phyloP scores from a whole-genome alignment of 257 asterid genomes.

The Forsythia viridissima region DNA sequence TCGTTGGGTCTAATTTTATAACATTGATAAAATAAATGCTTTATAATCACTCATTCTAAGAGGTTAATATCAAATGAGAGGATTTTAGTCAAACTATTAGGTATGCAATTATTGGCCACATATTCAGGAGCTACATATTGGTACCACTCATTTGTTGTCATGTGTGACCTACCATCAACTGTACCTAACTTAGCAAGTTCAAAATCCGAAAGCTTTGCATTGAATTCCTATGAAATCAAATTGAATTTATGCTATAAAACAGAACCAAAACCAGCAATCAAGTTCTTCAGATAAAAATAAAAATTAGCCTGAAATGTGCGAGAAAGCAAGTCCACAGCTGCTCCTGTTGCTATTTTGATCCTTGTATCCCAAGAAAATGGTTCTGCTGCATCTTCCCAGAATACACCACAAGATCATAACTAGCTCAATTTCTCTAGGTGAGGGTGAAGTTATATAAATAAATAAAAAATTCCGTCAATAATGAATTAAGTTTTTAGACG shows the following conservation, averaged over 20 bases:
- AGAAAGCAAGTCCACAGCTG: conserved; percentile 18
- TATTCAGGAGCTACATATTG: conserved; percentile 18
- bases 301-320: not conserved
- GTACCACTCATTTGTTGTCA: conserved; percentile 5
- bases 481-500: too few species aligned
- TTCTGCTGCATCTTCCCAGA: conserved; percentile 11
- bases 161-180: not conserved
- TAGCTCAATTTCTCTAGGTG: too few species aligned
- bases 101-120: not conserved
- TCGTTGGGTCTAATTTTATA: too few species aligned
- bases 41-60: too few species aligned
- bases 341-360: conserved; percentile 13
- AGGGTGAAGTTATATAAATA: too few species aligned
- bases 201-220: conserved; percentile 20
- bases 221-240: not conserved
- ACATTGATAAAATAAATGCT: too few species aligned
- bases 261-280: too few species aligned
- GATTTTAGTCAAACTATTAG: too few species aligned
- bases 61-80: too few species aligned
- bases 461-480: too few species aligned
- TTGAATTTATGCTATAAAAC: too few species aligned
- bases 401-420: not conserved
- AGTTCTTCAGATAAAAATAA: too few species aligned
- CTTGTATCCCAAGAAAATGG: conserved; percentile 12
- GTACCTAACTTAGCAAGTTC: conserved; percentile 20